A percentile compares a stretch with the other conserved stretches of the same genome.
phyloP scores from a whole-genome alignment of 2,329 filamentous ascomycete genomes.

The Magnaporthiopsis incrustans region DNA sequence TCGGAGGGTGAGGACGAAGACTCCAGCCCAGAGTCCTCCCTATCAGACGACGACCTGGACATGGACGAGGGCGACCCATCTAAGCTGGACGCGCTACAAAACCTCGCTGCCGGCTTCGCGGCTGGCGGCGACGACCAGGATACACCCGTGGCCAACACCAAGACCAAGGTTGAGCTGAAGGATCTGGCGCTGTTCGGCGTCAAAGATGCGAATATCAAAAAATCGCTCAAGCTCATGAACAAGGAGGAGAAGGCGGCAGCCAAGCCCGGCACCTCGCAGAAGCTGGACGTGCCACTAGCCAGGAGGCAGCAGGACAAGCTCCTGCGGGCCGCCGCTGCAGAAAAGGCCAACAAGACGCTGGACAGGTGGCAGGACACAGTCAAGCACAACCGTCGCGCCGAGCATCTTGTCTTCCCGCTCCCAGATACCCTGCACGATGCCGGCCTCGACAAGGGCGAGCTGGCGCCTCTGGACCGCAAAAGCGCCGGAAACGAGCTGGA shows the following conservation, averaged over 20 bases:
- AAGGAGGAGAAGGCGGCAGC: constrained; percentile 50
- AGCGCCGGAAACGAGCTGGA: constrained; percentile 74
- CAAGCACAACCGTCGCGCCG: constrained; percentile 84
- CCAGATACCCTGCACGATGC: constrained; percentile 59
- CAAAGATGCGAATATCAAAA: constrained; percentile 68
- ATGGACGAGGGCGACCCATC: constrained; percentile 43
- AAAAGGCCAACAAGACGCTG: constrained; percentile 86
- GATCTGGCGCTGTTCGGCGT: constrained; percentile 66
- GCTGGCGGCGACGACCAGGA: constrained; percentile 48
- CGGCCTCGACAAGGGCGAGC: constrained; percentile 42
- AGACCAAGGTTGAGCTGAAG: constrained; percentile 63
- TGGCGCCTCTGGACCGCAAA: constrained; percentile 54
- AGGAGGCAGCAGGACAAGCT: constrained; percentile 81
- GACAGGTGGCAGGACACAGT: constrained; percentile 92
- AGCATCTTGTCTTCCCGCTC: constrained; percentile 83
- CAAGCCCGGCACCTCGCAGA: constrained; percentile 53
- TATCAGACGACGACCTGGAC: constrained; percentile 26
- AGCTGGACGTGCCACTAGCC: constrained; percentile 73
- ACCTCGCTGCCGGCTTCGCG: constrained; percentile 60
- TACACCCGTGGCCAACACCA: constrained; percentile 34
- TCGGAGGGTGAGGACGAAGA: constrained; percentile 32
- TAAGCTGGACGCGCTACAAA: constrained; percentile 57
- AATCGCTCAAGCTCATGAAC: constrained; percentile 66
- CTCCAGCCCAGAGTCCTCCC: constrained; percentile 31
- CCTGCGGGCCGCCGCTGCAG: constrained; percentile 73